These are phyloP conservation scores for Echeveria elegans DNA, from an alignment of 164 flowering plant genomes.

Conservation along the genomic window DNA sequence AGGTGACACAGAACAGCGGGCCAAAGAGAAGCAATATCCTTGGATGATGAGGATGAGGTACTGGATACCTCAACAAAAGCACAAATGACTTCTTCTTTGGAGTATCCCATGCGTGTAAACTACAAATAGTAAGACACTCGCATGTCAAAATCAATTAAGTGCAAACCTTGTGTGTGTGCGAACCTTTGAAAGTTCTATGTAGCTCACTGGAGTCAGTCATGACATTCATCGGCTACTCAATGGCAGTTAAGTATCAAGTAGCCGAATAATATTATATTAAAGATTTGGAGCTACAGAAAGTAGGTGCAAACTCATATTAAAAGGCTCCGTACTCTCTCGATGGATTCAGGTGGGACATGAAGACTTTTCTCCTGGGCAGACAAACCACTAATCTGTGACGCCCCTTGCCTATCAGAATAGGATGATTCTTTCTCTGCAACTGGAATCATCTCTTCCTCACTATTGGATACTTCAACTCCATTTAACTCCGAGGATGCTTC, in stretches of 20 bases:
- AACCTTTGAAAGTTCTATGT: neutral
- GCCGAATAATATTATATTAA: too few species aligned
- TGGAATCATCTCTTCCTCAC: slow-evolving; percentile 12
- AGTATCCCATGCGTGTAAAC: slow-evolving; percentile 42
- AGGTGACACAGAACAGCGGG: slow-evolving; percentile 42
- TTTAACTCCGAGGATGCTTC: slow-evolving; percentile 23
- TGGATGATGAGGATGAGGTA: slow-evolving; percentile 18
- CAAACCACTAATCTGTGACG: slow-evolving; percentile 13
- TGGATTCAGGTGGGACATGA: slow-evolving; percentile 38
- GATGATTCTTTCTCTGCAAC: slow-evolving; percentile 16
- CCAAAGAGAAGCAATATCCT: slow-evolving; percentile 43
- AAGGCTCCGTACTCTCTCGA: slow-evolving; percentile 41
- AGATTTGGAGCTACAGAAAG: neutral
- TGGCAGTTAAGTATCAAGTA: neutral
- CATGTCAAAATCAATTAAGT: neutral
- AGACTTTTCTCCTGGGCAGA: slow-evolving; percentile 22
- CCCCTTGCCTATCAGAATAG: slow-evolving; percentile 20
- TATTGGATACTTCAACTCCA: slow-evolving; percentile 13
- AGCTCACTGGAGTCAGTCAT: too few species aligned
- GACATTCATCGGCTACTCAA: neutral
- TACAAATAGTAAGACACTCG: slow-evolving; percentile 16
- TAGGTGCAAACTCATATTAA: neutral
- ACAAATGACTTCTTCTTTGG: slow-evolving; percentile 35
- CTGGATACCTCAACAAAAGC: slow-evolving; percentile 40
- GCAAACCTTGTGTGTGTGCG: neutral